Evolutionary conservation across 805 yeast genomes (phyloP).

Genomic region (Candida oleophila): DNA sequence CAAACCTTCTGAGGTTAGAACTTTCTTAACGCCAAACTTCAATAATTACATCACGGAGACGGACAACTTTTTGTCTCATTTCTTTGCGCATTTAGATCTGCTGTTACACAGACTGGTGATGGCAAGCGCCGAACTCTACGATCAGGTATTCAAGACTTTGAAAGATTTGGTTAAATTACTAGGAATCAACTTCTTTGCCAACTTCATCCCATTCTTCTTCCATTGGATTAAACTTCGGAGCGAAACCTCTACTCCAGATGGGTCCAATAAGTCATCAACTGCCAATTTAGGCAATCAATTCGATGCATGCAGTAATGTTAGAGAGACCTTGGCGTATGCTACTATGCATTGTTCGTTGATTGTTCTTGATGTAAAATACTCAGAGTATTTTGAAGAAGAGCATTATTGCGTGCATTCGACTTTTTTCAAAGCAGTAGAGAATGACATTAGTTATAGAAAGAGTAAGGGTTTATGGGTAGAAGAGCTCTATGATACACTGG

Average conservation of each 20-base stretch:
- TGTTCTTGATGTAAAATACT: conserved; percentile 29
- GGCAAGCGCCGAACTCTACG: conserved; percentile 22
- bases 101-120: conserved; percentile 23
- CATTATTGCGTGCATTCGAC: conserved; percentile 2
- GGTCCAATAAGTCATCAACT: not conserved
- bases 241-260: not conserved
- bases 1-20: conserved; percentile 4
- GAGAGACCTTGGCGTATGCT: conserved; percentile 34
- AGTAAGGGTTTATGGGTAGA: conserved; percentile 26
- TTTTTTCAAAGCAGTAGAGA: conserved; percentile 10
- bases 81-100: conserved; percentile 35
- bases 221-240: conserved; percentile 32
- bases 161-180: conserved; percentile 27
- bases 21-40: conserved; percentile 37
- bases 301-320: not conserved
- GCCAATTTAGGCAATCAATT: conserved; percentile 15
- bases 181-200: conserved; percentile 48
- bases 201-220: conserved; percentile 45
- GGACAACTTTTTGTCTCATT: conserved; percentile 42
- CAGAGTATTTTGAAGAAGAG: conserved; percentile 9
- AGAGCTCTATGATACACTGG: conserved; percentile 17
- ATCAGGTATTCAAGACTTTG: conserved; percentile 20
- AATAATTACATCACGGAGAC: conserved; percentile 40
- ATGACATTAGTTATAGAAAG: conserved; percentile 26
- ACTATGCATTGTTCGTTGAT: conserved; percentile 23